phyloP scores from a whole-genome alignment of 208 protist genomes.

The Trypanosoma rangeli region DNA sequence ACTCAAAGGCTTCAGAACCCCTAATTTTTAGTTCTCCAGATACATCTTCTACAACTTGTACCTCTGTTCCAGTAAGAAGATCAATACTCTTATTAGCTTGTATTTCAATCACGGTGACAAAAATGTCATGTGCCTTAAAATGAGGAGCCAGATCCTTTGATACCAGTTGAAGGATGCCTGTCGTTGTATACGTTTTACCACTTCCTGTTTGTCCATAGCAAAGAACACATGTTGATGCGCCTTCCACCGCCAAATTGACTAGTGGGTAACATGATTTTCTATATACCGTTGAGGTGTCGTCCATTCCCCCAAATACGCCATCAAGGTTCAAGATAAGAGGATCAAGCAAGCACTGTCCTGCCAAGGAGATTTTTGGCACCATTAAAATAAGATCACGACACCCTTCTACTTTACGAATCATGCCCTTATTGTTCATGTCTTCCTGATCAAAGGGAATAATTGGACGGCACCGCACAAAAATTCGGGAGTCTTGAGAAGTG shows the following conservation, averaged over 20 bases:
- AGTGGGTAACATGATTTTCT: slow-evolving; percentile 78
- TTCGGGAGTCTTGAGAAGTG: slow-evolving; percentile 74
- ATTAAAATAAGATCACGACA: slow-evolving; percentile 78
- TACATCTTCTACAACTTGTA: slow-evolving; percentile 85
- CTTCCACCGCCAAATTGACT: slow-evolving; percentile 73
- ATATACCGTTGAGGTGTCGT: slow-evolving; percentile 73
- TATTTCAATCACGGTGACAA: slow-evolving; percentile 84
- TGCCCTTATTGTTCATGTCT: slow-evolving; percentile 61
- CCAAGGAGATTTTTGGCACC: slow-evolving; percentile 83
- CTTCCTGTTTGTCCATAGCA: slow-evolving; percentile 93
- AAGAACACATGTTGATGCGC: slow-evolving; percentile 81
- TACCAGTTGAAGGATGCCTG: slow-evolving; percentile 72
- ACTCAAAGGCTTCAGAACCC: slow-evolving; percentile 78
- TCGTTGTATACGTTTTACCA: slow-evolving; percentile 90
- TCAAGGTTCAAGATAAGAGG: slow-evolving; percentile 74
- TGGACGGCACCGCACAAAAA: slow-evolving; percentile 84
- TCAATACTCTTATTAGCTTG: slow-evolving; percentile 75
- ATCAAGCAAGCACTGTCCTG: slow-evolving; percentile 75
- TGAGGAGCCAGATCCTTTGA: slow-evolving; percentile 53
- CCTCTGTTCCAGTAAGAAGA: slow-evolving; percentile 72
- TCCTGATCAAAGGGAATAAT: slow-evolving; percentile 84
- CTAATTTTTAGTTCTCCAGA: slow-evolving; percentile 76
- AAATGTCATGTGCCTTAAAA: slow-evolving; percentile 69
- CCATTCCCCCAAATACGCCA: slow-evolving; percentile 68
- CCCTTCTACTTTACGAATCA: slow-evolving; percentile 79